These are phyloP conservation scores for Mycena capillaripes DNA, from an alignment of 768 basidiomycete genomes.

Conservation along the genomic window DNA sequence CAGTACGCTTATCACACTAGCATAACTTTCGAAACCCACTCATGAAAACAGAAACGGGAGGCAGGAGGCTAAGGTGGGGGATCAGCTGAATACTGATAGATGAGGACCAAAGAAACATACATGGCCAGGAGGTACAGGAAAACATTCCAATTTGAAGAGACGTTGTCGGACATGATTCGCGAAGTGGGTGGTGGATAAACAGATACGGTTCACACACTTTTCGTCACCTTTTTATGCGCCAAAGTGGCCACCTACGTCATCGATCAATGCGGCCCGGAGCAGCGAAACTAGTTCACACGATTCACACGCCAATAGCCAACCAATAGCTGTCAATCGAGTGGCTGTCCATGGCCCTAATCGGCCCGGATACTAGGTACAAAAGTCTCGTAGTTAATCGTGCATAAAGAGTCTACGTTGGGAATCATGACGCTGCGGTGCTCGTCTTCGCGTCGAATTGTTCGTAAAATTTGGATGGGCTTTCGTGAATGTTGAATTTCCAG, in stretches of 20 bases:
- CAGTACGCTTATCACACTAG: background rate
- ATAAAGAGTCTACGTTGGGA: background rate
- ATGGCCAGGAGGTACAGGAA: constrained; percentile 54
- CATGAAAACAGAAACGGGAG: constrained; percentile 45
- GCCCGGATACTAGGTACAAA: too few species aligned
- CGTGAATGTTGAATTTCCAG: background rate
- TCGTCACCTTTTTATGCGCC: constrained; percentile 6
- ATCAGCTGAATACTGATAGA: background rate
- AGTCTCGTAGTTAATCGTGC: too few species aligned
- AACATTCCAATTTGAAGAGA: constrained; percentile 48
- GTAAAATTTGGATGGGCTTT: constrained; percentile 15
- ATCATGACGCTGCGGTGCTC: constrained; percentile 10
- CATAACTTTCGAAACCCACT: constrained; percentile 36
- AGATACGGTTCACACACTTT: background rate
- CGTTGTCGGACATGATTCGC: constrained; percentile 39
- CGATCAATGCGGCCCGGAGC: background rate
- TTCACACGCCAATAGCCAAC: too few species aligned
- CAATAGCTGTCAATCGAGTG: too few species aligned
- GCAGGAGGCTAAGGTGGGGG: constrained; percentile 38
- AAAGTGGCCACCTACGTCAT: background rate
- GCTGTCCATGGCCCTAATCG: too few species aligned
- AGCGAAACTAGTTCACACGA: too few species aligned
- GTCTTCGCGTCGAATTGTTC: constrained; percentile 16
- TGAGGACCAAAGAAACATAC: constrained; percentile 31
- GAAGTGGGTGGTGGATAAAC: constrained; percentile 1